phyloP scores from a whole-genome alignment of 495 filamentous ascomycete genomes.

The Cercophora scortea region DNA sequence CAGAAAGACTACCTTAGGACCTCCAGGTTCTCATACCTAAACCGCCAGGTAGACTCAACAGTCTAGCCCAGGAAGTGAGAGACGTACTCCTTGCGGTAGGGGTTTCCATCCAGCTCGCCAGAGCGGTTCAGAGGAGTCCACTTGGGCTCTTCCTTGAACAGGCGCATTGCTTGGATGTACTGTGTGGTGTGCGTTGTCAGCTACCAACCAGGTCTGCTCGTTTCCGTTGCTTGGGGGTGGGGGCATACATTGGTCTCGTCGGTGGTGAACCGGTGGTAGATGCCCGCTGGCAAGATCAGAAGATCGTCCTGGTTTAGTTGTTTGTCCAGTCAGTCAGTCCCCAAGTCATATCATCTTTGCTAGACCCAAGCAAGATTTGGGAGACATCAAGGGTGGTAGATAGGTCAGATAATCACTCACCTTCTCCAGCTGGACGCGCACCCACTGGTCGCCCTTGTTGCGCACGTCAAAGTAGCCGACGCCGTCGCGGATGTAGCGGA shows the following conservation, averaged over 20 bases:
- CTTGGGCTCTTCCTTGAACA: constrained; percentile 98
- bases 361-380: neutral
- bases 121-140: constrained; percentile 91
- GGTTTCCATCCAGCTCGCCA: constrained; percentile 69
- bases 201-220: neutral
- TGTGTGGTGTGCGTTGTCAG: constrained; percentile 58
- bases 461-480: constrained; percentile 91
- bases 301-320: constrained; percentile 39
- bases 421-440: constrained; percentile 71
- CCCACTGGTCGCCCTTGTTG: constrained; percentile 65
- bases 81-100: constrained; percentile 69
- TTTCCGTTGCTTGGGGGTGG: neutral
- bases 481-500: constrained; percentile 89
- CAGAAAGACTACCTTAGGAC: too few species aligned
- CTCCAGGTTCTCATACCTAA: too few species aligned
- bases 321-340: neutral
- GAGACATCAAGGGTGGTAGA: neutral
- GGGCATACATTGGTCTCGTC: constrained; percentile 76
- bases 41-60: neutral
- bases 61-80: constrained; percentile 23
- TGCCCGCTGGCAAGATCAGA: constrained; percentile 89
- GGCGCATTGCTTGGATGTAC: constrained; percentile 93
- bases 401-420: constrained; percentile 11
- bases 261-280: constrained; percentile 96
- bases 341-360: neutral